Conservation (phyloP, 2,329 filamentous ascomycete species). For the Xylaria polymorpha region DNA sequence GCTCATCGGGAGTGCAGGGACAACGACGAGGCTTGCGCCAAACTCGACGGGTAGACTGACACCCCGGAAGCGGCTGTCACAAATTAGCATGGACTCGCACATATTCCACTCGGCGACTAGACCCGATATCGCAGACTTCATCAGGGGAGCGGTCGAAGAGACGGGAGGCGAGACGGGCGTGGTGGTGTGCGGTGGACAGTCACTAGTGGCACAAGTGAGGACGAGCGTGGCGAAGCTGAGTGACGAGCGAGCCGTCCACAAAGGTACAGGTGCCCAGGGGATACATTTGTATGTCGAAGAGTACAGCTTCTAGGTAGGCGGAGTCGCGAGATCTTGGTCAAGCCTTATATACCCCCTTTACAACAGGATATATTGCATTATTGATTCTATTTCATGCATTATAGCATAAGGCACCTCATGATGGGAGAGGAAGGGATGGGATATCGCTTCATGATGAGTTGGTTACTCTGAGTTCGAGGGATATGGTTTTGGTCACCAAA, state of each 20-base stretch:
- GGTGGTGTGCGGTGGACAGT: conserved; percentile 68
- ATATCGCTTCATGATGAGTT: background rate
- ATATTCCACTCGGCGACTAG: conserved; percentile 60
- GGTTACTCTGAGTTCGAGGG: background rate
- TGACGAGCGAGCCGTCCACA: conserved; percentile 72
- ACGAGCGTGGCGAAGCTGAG: conserved; percentile 67
- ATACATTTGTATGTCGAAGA: conserved; percentile 71
- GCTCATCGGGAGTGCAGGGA: conserved; percentile 22
- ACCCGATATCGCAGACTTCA: conserved; percentile 64
- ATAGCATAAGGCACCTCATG: background rate
- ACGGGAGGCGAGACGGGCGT: conserved; percentile 71
- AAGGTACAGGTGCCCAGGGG: conserved; percentile 72
- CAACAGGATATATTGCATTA: background rate
- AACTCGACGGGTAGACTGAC: conserved; percentile 29
- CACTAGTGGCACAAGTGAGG: conserved; percentile 64
- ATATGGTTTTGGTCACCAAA: background rate
- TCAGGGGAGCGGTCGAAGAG: conserved; percentile 65
- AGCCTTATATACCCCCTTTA: conserved; percentile 8
- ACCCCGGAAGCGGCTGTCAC: conserved; percentile 38
- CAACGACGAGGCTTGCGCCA: conserved; percentile 46
- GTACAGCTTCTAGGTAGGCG: conserved; percentile 61
- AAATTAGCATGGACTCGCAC: conserved; percentile 53
- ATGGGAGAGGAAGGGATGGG: background rate
- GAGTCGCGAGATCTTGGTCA: background rate
- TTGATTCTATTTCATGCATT: background rate